phyloP scores from a whole-genome alignment of 2,329 filamentous ascomycete species.

The Coniella vitis region DNA sequence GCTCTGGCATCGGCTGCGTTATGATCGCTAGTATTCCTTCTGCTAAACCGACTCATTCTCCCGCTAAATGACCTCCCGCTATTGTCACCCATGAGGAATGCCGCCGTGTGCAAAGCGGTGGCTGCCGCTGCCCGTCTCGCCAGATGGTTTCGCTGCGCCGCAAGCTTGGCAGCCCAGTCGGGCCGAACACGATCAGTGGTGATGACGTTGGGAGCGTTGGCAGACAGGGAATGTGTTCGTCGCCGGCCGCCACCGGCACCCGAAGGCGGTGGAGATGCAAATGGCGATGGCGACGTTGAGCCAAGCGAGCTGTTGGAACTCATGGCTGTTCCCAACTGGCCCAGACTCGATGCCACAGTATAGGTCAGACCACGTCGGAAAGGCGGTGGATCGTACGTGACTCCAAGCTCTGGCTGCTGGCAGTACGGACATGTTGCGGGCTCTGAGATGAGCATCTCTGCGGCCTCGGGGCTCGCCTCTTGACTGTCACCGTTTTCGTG shows the following conservation, averaged over 20 bases:
- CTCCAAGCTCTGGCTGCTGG: slow-evolving; percentile 87
- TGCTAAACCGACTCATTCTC: slow-evolving; percentile 49
- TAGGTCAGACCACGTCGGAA: slow-evolving; percentile 81
- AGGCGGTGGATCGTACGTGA: slow-evolving; percentile 86
- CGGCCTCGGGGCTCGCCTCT: slow-evolving; percentile 40
- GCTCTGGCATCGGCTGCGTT: slow-evolving; percentile 23
- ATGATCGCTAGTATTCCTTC: slow-evolving; percentile 42
- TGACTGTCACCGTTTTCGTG: slow-evolving; percentile 37
- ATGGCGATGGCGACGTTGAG: slow-evolving; percentile 30
- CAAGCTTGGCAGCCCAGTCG: slow-evolving; percentile 88
- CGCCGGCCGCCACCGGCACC: slow-evolving; percentile 31
- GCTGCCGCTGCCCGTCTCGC: slow-evolving; percentile 84
- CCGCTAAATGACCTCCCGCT: slow-evolving; percentile 41
- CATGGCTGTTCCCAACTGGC: slow-evolving; percentile 62
- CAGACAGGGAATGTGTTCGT: slow-evolving; percentile 61
- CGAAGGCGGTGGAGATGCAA: slow-evolving; percentile 27
- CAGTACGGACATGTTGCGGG: slow-evolving; percentile 92
- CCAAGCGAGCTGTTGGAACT: slow-evolving; percentile 76
- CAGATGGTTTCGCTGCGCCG: slow-evolving; percentile 76
- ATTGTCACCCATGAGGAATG: slow-evolving; percentile 73
- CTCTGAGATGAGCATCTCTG: slow-evolving; percentile 75
- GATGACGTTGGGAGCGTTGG: slow-evolving; percentile 76
- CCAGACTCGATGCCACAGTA: slow-evolving; percentile 41
- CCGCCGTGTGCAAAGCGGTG: slow-evolving; percentile 88
- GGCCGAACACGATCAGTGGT: slow-evolving; percentile 89